phyloP scores from a whole-genome alignment of 805 yeast genomes.

The Diddensiella santjacobensis region DNA sequence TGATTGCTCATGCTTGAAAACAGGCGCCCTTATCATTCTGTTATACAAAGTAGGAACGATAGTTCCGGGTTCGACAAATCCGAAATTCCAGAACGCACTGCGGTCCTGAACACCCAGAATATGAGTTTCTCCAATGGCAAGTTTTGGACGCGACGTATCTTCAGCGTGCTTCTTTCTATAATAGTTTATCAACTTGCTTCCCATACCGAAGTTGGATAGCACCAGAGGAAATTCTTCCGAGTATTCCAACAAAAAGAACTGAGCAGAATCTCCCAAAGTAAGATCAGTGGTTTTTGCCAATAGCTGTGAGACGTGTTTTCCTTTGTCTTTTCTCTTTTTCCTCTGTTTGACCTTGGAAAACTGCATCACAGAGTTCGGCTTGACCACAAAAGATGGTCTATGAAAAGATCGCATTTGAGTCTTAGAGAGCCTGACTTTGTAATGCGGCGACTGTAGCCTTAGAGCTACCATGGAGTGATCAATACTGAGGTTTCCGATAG shows the following conservation, averaged over 20 bases:
- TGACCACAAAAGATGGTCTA: constrained; percentile 66
- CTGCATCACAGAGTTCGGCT: constrained; percentile 73
- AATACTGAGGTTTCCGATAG: constrained; percentile 82
- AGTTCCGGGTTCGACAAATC: constrained; percentile 91
- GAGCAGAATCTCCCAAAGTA: constrained; percentile 78
- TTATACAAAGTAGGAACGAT: constrained; percentile 92
- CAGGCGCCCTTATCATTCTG: constrained; percentile 87
- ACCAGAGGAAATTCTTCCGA: constrained; percentile 84
- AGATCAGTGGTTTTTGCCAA: constrained; percentile 70
- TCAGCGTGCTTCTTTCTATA: constrained; percentile 80
- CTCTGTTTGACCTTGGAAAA: constrained; percentile 73
- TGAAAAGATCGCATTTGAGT: constrained; percentile 74
- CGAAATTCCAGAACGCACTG: constrained; percentile 98
- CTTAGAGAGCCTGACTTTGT: constrained; percentile 69
- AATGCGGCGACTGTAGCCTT: constrained; percentile 84
- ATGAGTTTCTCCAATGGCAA: constrained; percentile 89
- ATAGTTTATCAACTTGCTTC: constrained; percentile 86
- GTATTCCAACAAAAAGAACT: constrained; percentile 77
- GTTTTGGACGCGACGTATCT: constrained; percentile 81
- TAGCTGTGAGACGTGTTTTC: constrained; percentile 71
- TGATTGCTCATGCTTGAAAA: constrained; percentile 77
- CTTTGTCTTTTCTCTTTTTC: constrained; percentile 86
- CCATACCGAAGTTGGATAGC: constrained; percentile 91
- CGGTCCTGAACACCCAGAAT: constrained; percentile 94
- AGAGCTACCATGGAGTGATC: constrained; percentile 90